Evolutionary conservation across 2,329 filamentous ascomycete genomes (phyloP), one percentile per base, ranked within the genome.

Genomic region (Diaporthe velutina): DNA sequence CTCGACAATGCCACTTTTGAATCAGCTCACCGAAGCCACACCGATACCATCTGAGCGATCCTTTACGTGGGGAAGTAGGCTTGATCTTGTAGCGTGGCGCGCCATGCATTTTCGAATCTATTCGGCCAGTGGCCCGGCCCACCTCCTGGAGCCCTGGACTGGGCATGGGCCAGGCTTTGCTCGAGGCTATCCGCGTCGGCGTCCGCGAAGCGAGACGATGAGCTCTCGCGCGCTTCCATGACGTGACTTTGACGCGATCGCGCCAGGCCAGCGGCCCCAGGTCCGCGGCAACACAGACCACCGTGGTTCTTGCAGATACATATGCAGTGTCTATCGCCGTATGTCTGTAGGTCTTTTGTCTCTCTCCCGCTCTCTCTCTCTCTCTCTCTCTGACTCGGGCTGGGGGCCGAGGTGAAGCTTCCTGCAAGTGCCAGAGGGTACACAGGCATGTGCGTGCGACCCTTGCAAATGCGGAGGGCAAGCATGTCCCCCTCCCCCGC

Each of bases 1-100:
- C 45, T 28, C 12, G 30, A 30, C 13, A 10, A 15, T 52, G 2
- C 38, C 35, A 42, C 45, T 13, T 13, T 3, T 50, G n/a, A 33
- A 50, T 70, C 35, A 35, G 45, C 22, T 54, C 45, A 68, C 30
- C 30, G 64, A 68, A 4, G 33, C 45, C 30, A 40, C 64, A 54
- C 22, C n/a, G 45, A 35, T 17, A 25, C 22, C 12, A 5, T 4
- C 3, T 10, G 0, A 13, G 35, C 58, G 15, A 42, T 7, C 15
- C n/a, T 35, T 12, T 13, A 25, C 35, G 35, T n/a, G n/a, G n/a
- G n/a, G n/a, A n/a, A n/a, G n/a, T n/a, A n/a, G n/a, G 35, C 35
- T 45, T 19, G 9, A 40, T 9, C 13, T 60, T 22, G 25, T 30
- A 60, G n/a, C 22, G 35, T 15, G 6, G 13, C 10, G 12, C 57